Conservation (phyloP, 192 early-diverging fungal genomes). For the Coemansia sp. region DNA sequence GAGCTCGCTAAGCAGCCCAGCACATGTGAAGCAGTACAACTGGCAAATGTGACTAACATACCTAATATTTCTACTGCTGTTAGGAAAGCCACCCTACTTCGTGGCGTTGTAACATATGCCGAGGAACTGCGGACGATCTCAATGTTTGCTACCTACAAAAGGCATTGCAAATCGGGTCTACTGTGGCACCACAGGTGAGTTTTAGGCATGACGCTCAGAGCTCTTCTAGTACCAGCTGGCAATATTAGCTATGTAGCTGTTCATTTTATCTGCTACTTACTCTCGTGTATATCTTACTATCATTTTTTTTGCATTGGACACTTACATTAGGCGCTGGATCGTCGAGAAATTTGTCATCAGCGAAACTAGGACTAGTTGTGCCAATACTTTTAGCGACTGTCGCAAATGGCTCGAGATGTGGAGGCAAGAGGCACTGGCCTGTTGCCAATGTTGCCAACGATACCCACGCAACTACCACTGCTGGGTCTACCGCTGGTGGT, state of each 20-base stretch:
- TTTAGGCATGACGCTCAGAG: not conserved
- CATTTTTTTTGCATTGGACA: not conserved
- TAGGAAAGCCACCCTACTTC: conserved; percentile 2
- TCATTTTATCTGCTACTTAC: not conserved
- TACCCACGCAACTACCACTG: conserved; percentile 55
- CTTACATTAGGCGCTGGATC: conserved; percentile 28
- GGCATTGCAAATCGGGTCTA: conserved; percentile 38
- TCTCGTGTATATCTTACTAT: not conserved
- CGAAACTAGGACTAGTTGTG: not conserved
- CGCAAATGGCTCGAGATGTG: conserved; percentile 15
- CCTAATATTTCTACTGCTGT: not conserved
- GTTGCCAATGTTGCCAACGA: conserved; percentile 18
- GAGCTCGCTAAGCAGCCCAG: not conserved
- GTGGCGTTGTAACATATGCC: not conserved
- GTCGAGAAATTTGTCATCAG: conserved; percentile 6
- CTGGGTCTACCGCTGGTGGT: conserved; percentile 56
- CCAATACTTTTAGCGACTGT: not conserved
- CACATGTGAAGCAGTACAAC: not conserved
- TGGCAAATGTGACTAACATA: not conserved
- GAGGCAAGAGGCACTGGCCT: conserved; percentile 22
- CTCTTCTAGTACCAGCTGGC: not conserved
- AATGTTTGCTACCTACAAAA: conserved; percentile 35
- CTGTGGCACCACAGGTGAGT: conserved; percentile 50
- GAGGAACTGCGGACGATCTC: conserved; percentile 22
- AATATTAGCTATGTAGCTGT: not conserved